A percentile compares a stretch with the other conserved stretches of the same genome.
Conservation (phyloP, 148 eudicot species). For the Fagopyrum esculentum region DNA sequence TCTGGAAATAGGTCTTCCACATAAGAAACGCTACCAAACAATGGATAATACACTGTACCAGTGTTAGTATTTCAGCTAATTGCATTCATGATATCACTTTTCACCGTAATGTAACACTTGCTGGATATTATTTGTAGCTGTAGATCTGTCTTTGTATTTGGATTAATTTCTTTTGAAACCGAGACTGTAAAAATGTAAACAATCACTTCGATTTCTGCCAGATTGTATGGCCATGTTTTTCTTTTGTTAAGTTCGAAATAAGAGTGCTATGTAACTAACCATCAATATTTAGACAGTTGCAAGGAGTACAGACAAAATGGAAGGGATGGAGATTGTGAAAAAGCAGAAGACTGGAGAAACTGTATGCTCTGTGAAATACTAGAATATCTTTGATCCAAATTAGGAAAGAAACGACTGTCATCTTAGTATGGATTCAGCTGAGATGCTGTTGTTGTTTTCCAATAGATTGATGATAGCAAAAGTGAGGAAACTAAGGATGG, state of each 20-base stretch:
- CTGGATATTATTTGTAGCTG: neutral
- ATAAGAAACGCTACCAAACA: neutral
- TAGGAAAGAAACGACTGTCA: neutral
- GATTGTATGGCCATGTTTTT: neutral
- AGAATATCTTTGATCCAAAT: neutral
- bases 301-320: conserved; percentile 6
- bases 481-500: conserved; percentile 24
- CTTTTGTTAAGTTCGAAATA: neutral
- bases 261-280: neutral
- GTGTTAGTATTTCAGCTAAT: neutral
- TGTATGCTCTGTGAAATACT: neutral
- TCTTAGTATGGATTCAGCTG: neutral
- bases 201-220: neutral
- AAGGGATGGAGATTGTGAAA: neutral
- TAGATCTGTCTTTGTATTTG: neutral
- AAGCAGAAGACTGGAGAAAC: conserved; percentile 4
- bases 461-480: conserved; percentile 43
- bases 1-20: neutral
- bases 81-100: neutral
- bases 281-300: neutral
- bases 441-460: conserved; percentile 9
- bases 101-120: neutral
- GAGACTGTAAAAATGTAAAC: neutral
- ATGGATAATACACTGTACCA: too few species aligned
- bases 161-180: neutral